These are phyloP conservation scores for Strombidium stylifer DNA, from an alignment of 73 alveolate genomes.

Conservation along the genomic window DNA sequence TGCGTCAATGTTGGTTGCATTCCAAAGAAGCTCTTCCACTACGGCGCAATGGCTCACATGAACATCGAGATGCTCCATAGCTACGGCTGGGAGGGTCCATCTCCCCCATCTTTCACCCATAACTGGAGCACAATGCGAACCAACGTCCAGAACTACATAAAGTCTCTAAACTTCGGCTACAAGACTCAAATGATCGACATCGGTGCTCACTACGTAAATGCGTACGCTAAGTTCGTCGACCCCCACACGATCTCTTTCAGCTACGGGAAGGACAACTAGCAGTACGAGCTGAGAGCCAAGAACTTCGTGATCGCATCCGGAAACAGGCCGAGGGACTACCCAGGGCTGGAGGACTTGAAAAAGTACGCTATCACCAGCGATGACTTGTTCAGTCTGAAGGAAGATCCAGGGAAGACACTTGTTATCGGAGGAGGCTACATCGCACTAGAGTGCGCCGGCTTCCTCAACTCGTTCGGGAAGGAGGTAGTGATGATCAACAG, in stretches of 20 bases:
- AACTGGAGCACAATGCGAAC: slow-evolving; percentile 64
- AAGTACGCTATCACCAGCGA: slow-evolving; percentile 77
- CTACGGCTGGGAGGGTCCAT: slow-evolving; percentile 50
- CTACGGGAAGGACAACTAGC: slow-evolving; percentile 35
- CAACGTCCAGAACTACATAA: slow-evolving; percentile 68
- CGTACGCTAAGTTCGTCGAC: slow-evolving; percentile 56
- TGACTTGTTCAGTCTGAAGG: slow-evolving; percentile 71
- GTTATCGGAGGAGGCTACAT: slow-evolving; percentile 88
- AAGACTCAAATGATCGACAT: slow-evolving; percentile 58
- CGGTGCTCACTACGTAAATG: slow-evolving; percentile 64
- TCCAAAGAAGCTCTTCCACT: slow-evolving; percentile 84
- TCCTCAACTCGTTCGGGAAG: slow-evolving; percentile 67
- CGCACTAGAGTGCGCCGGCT: slow-evolving; percentile 79
- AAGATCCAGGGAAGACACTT: slow-evolving; percentile 77
- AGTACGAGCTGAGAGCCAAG: slow-evolving; percentile 63
- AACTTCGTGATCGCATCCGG: slow-evolving; percentile 72
- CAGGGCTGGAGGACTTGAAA: slow-evolving; percentile 46
- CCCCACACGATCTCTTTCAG: slow-evolving; percentile 62
- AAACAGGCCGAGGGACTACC: slow-evolving; percentile 62
- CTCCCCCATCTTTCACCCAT: not conserved
- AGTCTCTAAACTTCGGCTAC: slow-evolving; percentile 71
- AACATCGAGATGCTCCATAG: slow-evolving; percentile 41
- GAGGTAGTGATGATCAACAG: slow-evolving; percentile 67
- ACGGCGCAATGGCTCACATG: slow-evolving; percentile 57
- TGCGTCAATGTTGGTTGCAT: slow-evolving; percentile 88